Evolutionary conservation across 192 early-diverging fungal species (phyloP).

Genomic region (Radiomyces spectabilis): DNA sequence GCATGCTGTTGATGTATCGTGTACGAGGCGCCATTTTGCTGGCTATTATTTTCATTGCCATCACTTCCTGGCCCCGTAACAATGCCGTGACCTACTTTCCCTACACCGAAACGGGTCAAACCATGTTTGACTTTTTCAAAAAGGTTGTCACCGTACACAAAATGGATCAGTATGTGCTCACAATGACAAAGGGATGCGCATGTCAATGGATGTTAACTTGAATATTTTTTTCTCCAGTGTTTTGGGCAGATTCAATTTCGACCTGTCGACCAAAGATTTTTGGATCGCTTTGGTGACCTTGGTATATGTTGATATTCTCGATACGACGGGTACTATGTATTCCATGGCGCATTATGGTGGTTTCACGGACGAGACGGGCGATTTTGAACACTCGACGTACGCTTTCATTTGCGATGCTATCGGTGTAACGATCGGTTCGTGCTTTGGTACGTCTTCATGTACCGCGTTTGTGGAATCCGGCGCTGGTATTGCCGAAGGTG

Average conservation of each 20-base stretch:
- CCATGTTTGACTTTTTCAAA: slow-evolving; percentile 63
- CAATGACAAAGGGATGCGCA: not conserved
- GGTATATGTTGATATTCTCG: slow-evolving; percentile 81
- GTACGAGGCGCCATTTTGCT: slow-evolving; percentile 68
- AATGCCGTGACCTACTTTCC: slow-evolving; percentile 73
- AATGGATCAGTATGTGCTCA: slow-evolving; percentile 31
- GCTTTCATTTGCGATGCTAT: slow-evolving; percentile 72
- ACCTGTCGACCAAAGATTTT: slow-evolving; percentile 47
- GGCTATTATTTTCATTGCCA: slow-evolving; percentile 60
- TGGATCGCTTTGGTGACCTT: slow-evolving; percentile 83
- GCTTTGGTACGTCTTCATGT: slow-evolving; percentile 66
- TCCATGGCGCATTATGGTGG: slow-evolving; percentile 81
- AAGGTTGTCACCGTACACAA: slow-evolving; percentile 60
- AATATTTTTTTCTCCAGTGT: slow-evolving; percentile 18
- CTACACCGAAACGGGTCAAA: slow-evolving; percentile 49
- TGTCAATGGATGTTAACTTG: not conserved
- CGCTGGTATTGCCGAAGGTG: slow-evolving; percentile 77
- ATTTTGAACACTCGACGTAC: slow-evolving; percentile 67
- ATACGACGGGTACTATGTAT: slow-evolving; percentile 80
- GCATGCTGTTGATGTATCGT: slow-evolving; percentile 51
- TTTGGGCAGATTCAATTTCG: slow-evolving; percentile 55
- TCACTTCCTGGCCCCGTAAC: slow-evolving; percentile 66
- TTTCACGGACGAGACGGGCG: slow-evolving; percentile 66
- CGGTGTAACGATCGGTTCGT: slow-evolving; percentile 57
- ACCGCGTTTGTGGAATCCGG: slow-evolving; percentile 81